A percentile compares a stretch with the other conserved stretches of the same genome.
phyloP scores from a whole-genome alignment of 176 grass and related monocot genomes.

The Calamus simplicifolius region DNA sequence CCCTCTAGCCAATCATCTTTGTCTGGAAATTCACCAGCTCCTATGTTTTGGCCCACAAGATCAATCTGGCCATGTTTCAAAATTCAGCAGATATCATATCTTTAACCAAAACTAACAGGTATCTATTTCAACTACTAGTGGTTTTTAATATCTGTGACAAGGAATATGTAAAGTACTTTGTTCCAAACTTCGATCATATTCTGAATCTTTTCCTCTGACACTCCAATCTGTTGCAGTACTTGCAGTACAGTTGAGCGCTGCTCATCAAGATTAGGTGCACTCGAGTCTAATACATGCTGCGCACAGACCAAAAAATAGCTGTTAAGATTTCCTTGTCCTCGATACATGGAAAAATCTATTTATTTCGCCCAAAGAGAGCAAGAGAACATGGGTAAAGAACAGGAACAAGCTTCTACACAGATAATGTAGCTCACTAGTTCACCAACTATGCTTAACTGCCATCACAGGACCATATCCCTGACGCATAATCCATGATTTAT shows the following conservation, averaged over 20 bases:
- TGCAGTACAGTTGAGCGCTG: slow-evolving; percentile 76
- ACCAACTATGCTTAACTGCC: too few relatives aligned
- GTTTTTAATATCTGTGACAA: background rate
- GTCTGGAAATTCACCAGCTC: slow-evolving; percentile 33
- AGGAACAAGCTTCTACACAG: too few relatives aligned
- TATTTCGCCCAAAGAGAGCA: too few relatives aligned
- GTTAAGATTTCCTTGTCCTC: slow-evolving; percentile 1
- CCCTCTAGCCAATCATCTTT: slow-evolving; percentile 31
- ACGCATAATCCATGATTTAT: too few relatives aligned
- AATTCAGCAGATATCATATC: slow-evolving; percentile 5
- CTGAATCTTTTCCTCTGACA: slow-evolving; percentile 69
- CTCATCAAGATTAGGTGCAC: slow-evolving; percentile 65
- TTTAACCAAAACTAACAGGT: too few relatives aligned
- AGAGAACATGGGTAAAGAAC: too few relatives aligned
- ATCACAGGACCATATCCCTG: too few relatives aligned
- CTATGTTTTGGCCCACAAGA: slow-evolving; percentile 40
- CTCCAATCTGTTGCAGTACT: slow-evolving; percentile 84
- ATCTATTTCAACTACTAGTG: too few relatives aligned
- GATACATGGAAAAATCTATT: too few relatives aligned
- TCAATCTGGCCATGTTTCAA: slow-evolving; percentile 49
- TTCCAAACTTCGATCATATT: slow-evolving; percentile 99
- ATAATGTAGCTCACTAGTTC: too few relatives aligned
- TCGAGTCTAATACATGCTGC: slow-evolving; percentile 91
- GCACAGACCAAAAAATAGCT: slow-evolving; percentile 18
- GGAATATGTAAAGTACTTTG: slow-evolving; percentile 36